A percentile compares a stretch with the other conserved stretches of the same genome.
phyloP scores from a whole-genome alignment of 495 filamentous ascomycete genomes.

The Astrothelium macrocarpum region DNA sequence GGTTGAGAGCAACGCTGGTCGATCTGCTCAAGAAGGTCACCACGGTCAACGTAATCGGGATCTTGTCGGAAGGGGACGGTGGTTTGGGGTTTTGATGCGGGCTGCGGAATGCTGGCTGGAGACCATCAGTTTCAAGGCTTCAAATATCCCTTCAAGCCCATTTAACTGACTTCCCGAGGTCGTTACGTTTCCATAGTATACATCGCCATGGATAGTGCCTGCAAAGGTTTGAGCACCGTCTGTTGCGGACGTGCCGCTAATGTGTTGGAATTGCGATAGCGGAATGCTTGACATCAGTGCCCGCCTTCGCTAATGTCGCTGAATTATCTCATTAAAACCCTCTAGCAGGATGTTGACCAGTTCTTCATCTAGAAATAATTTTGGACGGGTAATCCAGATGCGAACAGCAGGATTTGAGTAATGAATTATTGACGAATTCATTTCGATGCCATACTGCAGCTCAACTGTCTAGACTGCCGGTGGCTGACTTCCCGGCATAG shows the following conservation, averaged over 20 bases:
- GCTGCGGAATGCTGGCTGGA: neutral
- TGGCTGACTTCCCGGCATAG: neutral
- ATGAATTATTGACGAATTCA: neutral
- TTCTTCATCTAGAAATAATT: neutral
- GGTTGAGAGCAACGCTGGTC: slow-evolving; percentile 11
- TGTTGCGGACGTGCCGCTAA: neutral
- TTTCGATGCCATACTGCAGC: neutral
- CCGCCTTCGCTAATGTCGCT: neutral
- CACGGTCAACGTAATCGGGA: slow-evolving; percentile 17
- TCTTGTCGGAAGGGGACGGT: slow-evolving; percentile 16
- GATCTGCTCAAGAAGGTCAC: slow-evolving; percentile 11
- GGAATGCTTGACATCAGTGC: neutral
- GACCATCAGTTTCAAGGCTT: too few species aligned
- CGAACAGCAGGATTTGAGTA: neutral
- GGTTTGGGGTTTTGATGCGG: neutral
- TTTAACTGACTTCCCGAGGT: neutral
- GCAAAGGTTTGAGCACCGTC: neutral
- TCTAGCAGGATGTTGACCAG: neutral
- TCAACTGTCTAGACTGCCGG: neutral
- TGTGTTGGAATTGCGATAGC: neutral
- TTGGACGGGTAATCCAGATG: neutral
- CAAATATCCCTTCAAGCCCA: too few species aligned
- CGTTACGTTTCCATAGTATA: neutral
- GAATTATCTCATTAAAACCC: neutral
- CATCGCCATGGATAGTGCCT: neutral